Base-by-base conservation (phyloP, 176 grass and related monocot genomes). In the Juncus effusus region DNA sequence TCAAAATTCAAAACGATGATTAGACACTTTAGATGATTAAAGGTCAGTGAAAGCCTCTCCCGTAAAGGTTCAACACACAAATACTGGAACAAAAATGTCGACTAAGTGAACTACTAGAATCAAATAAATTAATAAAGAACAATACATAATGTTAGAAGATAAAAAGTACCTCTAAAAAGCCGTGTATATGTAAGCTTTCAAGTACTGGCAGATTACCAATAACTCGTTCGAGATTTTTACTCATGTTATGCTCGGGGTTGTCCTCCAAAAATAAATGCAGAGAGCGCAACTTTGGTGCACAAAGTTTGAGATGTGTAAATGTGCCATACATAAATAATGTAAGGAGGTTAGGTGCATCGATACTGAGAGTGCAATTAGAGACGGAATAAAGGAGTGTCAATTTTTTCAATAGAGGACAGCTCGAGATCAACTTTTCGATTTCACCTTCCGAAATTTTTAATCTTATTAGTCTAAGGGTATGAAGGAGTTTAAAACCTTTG, bases 1-100 rank as follows among this genome's bases (percentile, higher is more conserved):
- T 7, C 9, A 12, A 67, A 13, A n/a, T 19, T 19, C 44, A 67
- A 16, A 19, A 13, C 39, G n/a, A 67, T 13, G 40, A 8, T 7
- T 47, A 47, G 4, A 9, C 9, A 6, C 44, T 47, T 47, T 45
- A 65, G n/a, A 42, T 41, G 62, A 39, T 65, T 39, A 45, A 65
- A 65, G 6, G n/a, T 65, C 16, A 45, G 6, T 65, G 62, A 19
- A 65, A 65, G 19, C 11, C 38, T 41, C 36, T 45, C 40, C 40
- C 8, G 40, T 8, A 8, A 37, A 65, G 62, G 40, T 8, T 37
- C 62, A 41, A 37, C 10, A 13, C 7, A 15, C 10, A 65, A 37
- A 65, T 65, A 45, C 62, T 65, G 62, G 4, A 45, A 65, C 36
- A 41, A 45, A 45, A 40, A 65, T 28, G 14, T 40, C 9, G 38